Conservation (phyloP, 805 yeast species). For the Blastobotrys chiropterorum region DNA sequence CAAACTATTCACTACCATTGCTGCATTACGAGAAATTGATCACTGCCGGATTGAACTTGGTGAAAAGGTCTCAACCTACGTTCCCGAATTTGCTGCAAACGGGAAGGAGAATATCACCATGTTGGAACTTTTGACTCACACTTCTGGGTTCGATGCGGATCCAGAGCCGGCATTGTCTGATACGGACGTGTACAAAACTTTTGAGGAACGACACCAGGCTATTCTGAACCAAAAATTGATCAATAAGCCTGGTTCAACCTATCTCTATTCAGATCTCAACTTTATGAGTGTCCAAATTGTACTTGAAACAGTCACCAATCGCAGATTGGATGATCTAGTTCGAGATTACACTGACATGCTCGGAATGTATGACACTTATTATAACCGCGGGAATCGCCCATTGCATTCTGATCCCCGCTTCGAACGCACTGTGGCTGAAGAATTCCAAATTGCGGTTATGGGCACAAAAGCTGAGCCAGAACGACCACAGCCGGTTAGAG, state of each 20-base stretch:
- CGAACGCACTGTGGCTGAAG: constrained; percentile 23
- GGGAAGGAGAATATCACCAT: constrained; percentile 30
- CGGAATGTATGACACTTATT: constrained; percentile 26
- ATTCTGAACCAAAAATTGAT: constrained; percentile 26
- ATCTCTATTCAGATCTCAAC: constrained; percentile 30
- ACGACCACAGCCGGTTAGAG: constrained; percentile 16
- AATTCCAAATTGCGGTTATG: constrained; percentile 16
- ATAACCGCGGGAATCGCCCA: constrained; percentile 11
- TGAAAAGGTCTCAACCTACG: constrained; percentile 8
- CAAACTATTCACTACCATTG: constrained; percentile 16
- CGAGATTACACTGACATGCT: constrained; percentile 22
- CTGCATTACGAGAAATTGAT: constrained; percentile 10
- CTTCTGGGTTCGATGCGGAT: constrained; percentile 36
- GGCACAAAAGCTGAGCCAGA: constrained; percentile 4
- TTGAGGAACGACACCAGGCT: background rate
- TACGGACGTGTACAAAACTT: constrained; percentile 17
- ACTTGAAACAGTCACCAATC: constrained; percentile 25
- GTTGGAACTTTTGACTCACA: constrained; percentile 33
- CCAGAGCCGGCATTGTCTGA: constrained; percentile 22
- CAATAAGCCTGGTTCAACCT: constrained; percentile 35
- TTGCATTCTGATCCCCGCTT: constrained; percentile 17
- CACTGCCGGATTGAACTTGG: constrained; percentile 6
- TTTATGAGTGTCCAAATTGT: constrained; percentile 17
- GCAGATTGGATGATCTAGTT: constrained; percentile 28
- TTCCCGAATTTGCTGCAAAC: constrained; percentile 9